Base-by-base conservation (phyloP, 2,329 filamentous ascomycete genomes). In the Penicillium sp. region DNA sequence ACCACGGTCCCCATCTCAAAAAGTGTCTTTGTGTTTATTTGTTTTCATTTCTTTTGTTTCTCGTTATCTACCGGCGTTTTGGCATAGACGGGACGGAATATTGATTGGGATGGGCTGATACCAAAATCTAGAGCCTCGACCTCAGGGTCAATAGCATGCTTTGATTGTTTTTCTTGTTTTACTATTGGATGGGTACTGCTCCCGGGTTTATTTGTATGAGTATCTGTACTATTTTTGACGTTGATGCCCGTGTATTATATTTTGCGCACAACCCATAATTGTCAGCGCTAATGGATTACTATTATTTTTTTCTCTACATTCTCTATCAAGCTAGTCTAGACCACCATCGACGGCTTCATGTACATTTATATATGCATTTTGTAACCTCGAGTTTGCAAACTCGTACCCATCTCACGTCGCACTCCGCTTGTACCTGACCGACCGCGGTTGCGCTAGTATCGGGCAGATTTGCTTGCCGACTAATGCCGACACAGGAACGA, bases 61-160 rank as follows among this genome's bases (percentile, higher is more conserved):
- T 57, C 61, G 63, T 64, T 51, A 53, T 64, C 52, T 63, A 62
- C 57, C 61, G 73, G 73, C 73, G 73, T 74, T 75, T 55, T 67
- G 69, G 65, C 51, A 74, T 76, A 76, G 73, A 76, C 66, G 65
- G 73, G 67, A 70, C 49, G 64, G 69, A 67, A 67, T 58, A 29
- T 69, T 67, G 57, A 62, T 62, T 70, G 71, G 71, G 67, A 72
- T 70, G 71, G 71, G 63, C 68, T 74, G 72, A 75, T 75, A 75
- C 73, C 73, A 75, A 67, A 64, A 64, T 57, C 55, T 75, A 75
- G 73, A 75, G 65, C 64, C 64, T 67, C 59, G 73, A 73, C 73
- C 71, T 71, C 73, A 63, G 71, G 72, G 73, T 74, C 71, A 67
- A 66, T 64, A 62, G 61, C 61, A 61, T 50, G 56, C 60, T 65